phyloP scores from a whole-genome alignment of 768 basidiomycete genomes.

The Pulveroboletus frians region DNA sequence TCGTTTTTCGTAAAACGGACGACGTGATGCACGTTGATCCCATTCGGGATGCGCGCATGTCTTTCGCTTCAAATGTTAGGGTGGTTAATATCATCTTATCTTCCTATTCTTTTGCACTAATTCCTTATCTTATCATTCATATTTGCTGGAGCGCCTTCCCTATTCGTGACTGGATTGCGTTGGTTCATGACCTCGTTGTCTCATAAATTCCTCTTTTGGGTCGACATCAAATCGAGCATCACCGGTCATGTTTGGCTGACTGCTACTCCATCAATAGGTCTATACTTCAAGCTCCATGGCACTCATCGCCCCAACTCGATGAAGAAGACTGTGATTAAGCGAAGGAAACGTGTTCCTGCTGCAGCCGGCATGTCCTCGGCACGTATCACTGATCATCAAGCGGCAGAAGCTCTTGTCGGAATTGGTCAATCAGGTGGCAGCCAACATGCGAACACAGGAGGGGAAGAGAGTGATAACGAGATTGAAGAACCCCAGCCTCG shows the following conservation, averaged over 20 bases:
- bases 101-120: constrained; percentile 8
- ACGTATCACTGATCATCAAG: constrained; percentile 77
- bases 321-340: constrained; percentile 99
- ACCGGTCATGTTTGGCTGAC: constrained; percentile 10
- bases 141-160: constrained; percentile 6
- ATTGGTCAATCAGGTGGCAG: constrained; percentile 54
- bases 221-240: neutral
- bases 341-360: constrained; percentile 94
- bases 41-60: constrained; percentile 16
- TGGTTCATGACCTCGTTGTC: neutral
- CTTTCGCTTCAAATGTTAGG: constrained; percentile 17
- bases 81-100: constrained; percentile 18
- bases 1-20: constrained; percentile 21
- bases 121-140: constrained; percentile 26
- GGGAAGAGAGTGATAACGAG: constrained; percentile 40
- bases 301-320: constrained; percentile 96
- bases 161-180: constrained; percentile 7
- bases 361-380: constrained; percentile 46
- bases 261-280: constrained; percentile 46
- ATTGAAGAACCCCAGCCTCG: constrained; percentile 45
- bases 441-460: constrained; percentile 32
- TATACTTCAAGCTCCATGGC: constrained; percentile 98
- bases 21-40: constrained; percentile 20
- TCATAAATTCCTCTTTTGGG: neutral
- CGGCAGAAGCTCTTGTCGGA: constrained; percentile 82